Evolutionary conservation across 805 yeast genomes (phyloP).

Genomic region (Spathaspora arborariae): DNA sequence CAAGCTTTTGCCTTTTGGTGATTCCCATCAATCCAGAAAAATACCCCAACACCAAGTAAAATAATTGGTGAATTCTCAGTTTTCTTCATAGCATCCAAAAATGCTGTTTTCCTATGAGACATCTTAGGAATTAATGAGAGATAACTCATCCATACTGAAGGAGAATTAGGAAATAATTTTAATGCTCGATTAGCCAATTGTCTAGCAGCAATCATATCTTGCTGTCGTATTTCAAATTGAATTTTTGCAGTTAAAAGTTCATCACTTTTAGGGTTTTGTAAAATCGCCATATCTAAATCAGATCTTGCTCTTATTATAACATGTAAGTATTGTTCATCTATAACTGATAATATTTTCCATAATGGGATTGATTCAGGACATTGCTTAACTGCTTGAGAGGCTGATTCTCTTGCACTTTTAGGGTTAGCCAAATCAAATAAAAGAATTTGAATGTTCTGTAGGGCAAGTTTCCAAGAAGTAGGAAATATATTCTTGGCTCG

Average conservation of each 20-base stretch:
- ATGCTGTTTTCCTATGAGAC: conserved; percentile 52
- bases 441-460: conserved; percentile 61
- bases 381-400: conserved; percentile 44
- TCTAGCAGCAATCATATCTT: conserved; percentile 50
- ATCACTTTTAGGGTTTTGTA: conserved; percentile 47
- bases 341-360: conserved; percentile 52
- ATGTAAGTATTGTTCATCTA: conserved; percentile 42
- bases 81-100: conserved; percentile 65
- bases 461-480: conserved; percentile 46
- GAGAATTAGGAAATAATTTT: conserved; percentile 52
- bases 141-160: conserved; percentile 63
- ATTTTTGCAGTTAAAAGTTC: conserved; percentile 57
- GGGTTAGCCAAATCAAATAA: conserved; percentile 23
- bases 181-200: conserved; percentile 56
- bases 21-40: conserved; percentile 66
- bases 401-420: conserved; percentile 44
- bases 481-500: conserved; percentile 51
- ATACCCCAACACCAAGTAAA: conserved; percentile 59
- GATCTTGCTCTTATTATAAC: conserved; percentile 63
- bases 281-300: conserved; percentile 60
- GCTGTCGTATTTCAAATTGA: conserved; percentile 49
- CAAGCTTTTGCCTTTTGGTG: conserved; percentile 62
- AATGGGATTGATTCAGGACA: conserved; percentile 43
- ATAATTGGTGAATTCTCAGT: conserved; percentile 61
- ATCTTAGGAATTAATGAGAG: conserved; percentile 44